A percentile compares a stretch with the other conserved stretches of the same genome.
Conservation (phyloP, 371 early-diverging fungal species). For the Mortierella sp. region DNA sequence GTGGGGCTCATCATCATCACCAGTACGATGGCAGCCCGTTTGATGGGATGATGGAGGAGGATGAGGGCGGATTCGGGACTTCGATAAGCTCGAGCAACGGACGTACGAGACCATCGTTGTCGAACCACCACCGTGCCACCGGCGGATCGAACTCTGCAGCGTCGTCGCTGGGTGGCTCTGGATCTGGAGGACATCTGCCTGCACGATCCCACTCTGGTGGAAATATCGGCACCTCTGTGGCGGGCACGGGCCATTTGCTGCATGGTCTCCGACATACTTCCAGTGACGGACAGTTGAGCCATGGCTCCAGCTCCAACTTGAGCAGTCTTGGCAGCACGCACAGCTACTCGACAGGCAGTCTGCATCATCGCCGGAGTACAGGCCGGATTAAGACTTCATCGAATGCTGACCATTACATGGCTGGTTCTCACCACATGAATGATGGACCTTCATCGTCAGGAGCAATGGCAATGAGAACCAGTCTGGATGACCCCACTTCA, state of each 20-base stretch:
- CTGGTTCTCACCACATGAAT: background rate
- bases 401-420: background rate
- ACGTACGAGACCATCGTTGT: background rate
- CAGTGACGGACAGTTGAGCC: slow-evolving; percentile 42
- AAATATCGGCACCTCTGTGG: background rate
- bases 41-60: slow-evolving; percentile 35
- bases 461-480: slow-evolving; percentile 12
- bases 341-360: slow-evolving; percentile 25
- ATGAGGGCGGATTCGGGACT: slow-evolving; percentile 33
- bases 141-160: background rate
- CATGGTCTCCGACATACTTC: slow-evolving; percentile 36
- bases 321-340: slow-evolving; percentile 33
- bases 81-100: slow-evolving; percentile 15
- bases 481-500: slow-evolving; percentile 30
- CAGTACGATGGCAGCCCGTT: slow-evolving; percentile 26
- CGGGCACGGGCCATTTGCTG: background rate
- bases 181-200: background rate
- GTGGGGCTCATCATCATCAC: background rate
- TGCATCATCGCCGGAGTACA: slow-evolving; percentile 39
- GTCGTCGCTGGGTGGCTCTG: background rate
- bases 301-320: slow-evolving; percentile 24
- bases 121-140: background rate
- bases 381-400: slow-evolving; percentile 29
- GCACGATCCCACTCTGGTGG: background rate
- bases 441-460: slow-evolving; percentile 4